Evolutionary conservation across 768 basidiomycete genomes (phyloP).

Genomic region (Termitomyces bulborhizus): DNA sequence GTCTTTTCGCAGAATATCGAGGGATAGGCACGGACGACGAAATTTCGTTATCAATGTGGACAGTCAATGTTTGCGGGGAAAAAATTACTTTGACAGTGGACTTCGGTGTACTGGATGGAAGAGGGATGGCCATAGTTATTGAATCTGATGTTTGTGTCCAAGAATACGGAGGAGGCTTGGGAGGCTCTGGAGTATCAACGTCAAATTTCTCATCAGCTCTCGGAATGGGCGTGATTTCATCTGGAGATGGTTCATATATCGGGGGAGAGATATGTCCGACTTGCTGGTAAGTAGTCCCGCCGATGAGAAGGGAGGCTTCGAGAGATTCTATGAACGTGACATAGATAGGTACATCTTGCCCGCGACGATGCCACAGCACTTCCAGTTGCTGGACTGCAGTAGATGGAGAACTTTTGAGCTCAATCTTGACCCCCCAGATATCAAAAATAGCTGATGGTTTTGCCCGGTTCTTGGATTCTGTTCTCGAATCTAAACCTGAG

Average conservation of each 20-base stretch:
- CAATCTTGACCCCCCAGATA: slow-evolving; percentile 54
- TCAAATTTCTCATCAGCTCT: slow-evolving; percentile 54
- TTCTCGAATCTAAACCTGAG: neutral
- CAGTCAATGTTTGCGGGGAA: slow-evolving; percentile 55
- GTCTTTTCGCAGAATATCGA: slow-evolving; percentile 49
- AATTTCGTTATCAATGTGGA: slow-evolving; percentile 46
- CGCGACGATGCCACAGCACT: slow-evolving; percentile 64
- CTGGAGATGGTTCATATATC: slow-evolving; percentile 51
- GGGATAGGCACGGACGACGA: slow-evolving; percentile 38
- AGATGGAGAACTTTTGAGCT: slow-evolving; percentile 30
- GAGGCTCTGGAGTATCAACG: slow-evolving; percentile 22
- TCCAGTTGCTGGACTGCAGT: slow-evolving; percentile 34
- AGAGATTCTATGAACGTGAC: slow-evolving; percentile 39
- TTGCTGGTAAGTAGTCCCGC: slow-evolving; percentile 49
- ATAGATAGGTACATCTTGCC: slow-evolving; percentile 64
- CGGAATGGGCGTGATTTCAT: slow-evolving; percentile 69
- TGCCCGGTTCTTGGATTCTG: slow-evolving; percentile 12
- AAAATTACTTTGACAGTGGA: slow-evolving; percentile 63
- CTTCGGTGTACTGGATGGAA: slow-evolving; percentile 66
- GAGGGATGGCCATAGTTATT: slow-evolving; percentile 75
- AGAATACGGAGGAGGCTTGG: slow-evolving; percentile 75
- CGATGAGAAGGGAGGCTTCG: slow-evolving; percentile 48
- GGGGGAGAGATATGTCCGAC: slow-evolving; percentile 24
- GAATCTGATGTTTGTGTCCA: slow-evolving; percentile 89
- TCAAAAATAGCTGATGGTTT: slow-evolving; percentile 47